Evolutionary conservation across 2,329 filamentous ascomycete genomes (phyloP), one percentile per base, ranked within the genome.

Genomic region (Fusarium haematococcum): DNA sequence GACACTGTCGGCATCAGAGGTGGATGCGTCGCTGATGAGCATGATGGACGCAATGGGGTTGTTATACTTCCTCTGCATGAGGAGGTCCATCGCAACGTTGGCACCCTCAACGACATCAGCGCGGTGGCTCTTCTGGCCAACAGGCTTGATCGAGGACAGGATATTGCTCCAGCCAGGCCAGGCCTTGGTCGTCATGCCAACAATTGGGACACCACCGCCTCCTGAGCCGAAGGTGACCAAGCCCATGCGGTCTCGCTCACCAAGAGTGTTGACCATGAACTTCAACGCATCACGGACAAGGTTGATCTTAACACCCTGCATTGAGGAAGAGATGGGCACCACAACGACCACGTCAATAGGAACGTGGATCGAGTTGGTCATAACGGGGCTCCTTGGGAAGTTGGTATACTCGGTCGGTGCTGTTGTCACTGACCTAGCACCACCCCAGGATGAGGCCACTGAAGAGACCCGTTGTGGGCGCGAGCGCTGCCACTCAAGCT

Each of bases 281-380:
- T 94, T 94, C 39, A 99, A 88, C 0, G 96, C 93, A 83, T 99
- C 97, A 48, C 95, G 92, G 16, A 99, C 91, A 1, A 99, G 88
- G 71, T 96, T 97, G 80, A 98, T 98, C 85, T 99, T 99, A 70
- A 99, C 90, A n/a, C 97, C 97, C 83, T 98, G 97, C 96, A 98
- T 99, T 0, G 97, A 98, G 1, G 96, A 97, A 0, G 97, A 98
- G 7, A 99, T 95, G 0, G 97, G 97, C 37, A 99, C 95, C 25
- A 99, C 97, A 1, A 98, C 95, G 0, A 99, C 96, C 33, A 99
- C 92, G 80, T 99, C 97, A 63, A 98, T 91, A 2, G 97, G 96
- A 18, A 98, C 94, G 80, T 99, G 97, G 57, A 96, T 82, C 7
- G 92, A 89, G 23, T 85, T 77, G 56, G 71, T 84, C 70, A 83